Base-by-base conservation (phyloP, 257 asterid genomes). In the Sherardia arvensis region DNA sequence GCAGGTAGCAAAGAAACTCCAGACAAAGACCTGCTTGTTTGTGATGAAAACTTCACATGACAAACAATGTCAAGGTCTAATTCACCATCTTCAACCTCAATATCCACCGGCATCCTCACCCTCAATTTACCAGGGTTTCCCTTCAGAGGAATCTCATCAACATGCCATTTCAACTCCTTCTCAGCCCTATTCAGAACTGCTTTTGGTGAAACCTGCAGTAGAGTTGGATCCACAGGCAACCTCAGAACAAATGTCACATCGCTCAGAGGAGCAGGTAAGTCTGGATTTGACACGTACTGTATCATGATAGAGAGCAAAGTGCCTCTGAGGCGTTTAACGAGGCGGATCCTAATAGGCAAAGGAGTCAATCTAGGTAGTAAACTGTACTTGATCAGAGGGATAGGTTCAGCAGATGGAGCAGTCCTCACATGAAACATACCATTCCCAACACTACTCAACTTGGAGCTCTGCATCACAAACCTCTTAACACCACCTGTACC, bases 271-370 rank as follows among this genome's bases (percentile, higher is more conserved):
- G 71, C 81, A 1, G 87, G 83, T 73, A 87, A 75, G 64, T 85
- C 91, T 3, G 97, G 96, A 69, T 82, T 89, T 4, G 95, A 76
- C 6, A 71, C 89, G 32, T 92, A 92, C 66, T 92, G 97, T 66
- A 92, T 77, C 97, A 92, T 92, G n/a, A 89, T 69, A 34, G 99
- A 92, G 34, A 92, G 95, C 63, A 92, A 74, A 11, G 95, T 82
- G 59, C 99, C 99, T 71, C 86, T 84, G 45, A 87, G 92, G 21
- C 99, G 95, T 73, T 92, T 87, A 45, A 81, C 76, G 23, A 92
- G 90, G 43, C 99, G 89, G 72, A 89, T 67, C 84, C 99, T 84
- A 66, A 92, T 64, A 61, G 99, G 99, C 80, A 92, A 66, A 23
- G 96, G 95, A 78, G 96, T 85, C 80, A 71, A 30, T 34, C 83